Evolutionary conservation across 345 rosid genomes (phyloP), one percentile per base, ranked within the genome.

Genomic region (Crucihimalaya himalaica): DNA sequence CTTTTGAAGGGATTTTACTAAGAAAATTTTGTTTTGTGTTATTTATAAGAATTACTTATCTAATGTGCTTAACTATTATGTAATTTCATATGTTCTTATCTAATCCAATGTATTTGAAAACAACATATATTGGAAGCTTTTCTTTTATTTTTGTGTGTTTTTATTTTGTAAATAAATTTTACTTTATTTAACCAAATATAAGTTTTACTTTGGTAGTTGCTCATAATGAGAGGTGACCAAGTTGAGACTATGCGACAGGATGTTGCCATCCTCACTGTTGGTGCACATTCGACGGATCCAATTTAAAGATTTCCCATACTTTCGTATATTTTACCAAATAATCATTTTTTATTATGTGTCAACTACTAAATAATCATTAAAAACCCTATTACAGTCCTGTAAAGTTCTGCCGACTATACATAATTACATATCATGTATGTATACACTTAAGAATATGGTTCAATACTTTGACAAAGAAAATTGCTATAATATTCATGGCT

Each of bases 191-290:
- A 40, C 46, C 45, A 7, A 40, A 2, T 4, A 1, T 14, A 14
- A 40, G 45, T 66, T 34, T 32, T 11, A 42, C 32, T 12, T 18
- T 16, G 28, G 20, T 37, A 13, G 16, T 58, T 43, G 25, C n/a
- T 68, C 29, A 67, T 39, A 37, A 40, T 54, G 53, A 59, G 61
- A 48, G 31, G 50, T 48, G 69, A 28, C 18, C 52, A 62, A 63
- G 62, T 53, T 35, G 55, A 18, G 55, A 23, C 34, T 56, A 11
- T 12, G 25, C 40, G 34, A 28, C 63, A 35, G 65, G 59, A 74
- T 65, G 64, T 59, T 70, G 68, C 53, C 79, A 70, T 66, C 50
- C 25, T 53, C 59, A 74, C 73, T 74, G 32, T 56, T 58, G 16
- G 5, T 67, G 73, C 78, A 59, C 68, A 28, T 47, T 66, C 66